Evolutionary conservation across 768 basidiomycete species (phyloP).

Genomic region (Grammothele lineata): DNA sequence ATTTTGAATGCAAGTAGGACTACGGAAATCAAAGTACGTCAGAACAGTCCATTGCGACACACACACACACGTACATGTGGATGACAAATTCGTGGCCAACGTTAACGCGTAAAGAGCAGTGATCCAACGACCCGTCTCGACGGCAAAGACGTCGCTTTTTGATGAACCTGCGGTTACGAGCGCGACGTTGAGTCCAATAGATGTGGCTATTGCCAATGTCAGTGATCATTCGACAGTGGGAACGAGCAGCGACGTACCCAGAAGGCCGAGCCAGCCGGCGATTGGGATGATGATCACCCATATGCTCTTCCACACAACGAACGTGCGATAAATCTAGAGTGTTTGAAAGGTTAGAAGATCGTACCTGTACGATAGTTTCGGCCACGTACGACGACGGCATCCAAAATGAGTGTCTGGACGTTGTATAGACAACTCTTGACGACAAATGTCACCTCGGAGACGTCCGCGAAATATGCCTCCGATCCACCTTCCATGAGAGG

Average conservation of each 20-base stretch:
- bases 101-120: conserved; percentile 30
- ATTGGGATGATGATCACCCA: conserved; percentile 24
- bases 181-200: conserved; percentile 15
- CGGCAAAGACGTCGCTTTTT: conserved; percentile 23
- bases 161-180: conserved; percentile 8
- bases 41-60: neutral
- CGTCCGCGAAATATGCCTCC: conserved; percentile 8
- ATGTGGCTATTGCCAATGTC: too few species aligned
- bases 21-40: conserved; percentile 2
- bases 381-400: conserved; percentile 20
- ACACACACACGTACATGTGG: conserved; percentile 23
- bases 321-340: conserved; percentile 18
- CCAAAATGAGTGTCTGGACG: conserved; percentile 17
- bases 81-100: conserved; percentile 29
- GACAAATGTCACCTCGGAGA: conserved; percentile 14
- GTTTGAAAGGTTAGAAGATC: neutral
- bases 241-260: too few species aligned
- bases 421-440: conserved; percentile 19
- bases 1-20: conserved; percentile 29
- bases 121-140: conserved; percentile 29
- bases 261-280: conserved; percentile 26
- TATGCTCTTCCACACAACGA: conserved; percentile 29
- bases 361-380: neutral
- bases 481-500: conserved; percentile 7
- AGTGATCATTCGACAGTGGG: too few species aligned